A percentile compares a stretch with the other conserved stretches of the same genome.
Evolutionary conservation across 192 early-diverging fungal genomes (phyloP).

Genomic region (Coemansia aciculifera): DNA sequence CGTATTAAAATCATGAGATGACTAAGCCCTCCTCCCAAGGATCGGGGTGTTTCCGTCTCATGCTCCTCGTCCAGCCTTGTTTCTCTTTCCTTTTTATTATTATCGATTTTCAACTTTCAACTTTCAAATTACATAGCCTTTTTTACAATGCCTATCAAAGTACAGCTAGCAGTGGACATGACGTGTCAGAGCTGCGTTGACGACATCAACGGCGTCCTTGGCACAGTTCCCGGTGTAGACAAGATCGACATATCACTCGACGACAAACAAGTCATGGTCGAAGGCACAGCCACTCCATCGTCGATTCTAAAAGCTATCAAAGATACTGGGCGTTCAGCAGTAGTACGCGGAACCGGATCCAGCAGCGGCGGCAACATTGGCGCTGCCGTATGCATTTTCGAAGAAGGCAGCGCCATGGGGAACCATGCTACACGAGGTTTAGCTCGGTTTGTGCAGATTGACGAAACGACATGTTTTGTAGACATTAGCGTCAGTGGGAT

Average conservation of each 20-base stretch:
- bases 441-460: slow-evolving; percentile 80
- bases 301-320: slow-evolving; percentile 63
- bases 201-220: slow-evolving; percentile 63
- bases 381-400: slow-evolving; percentile 91
- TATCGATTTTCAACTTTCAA: neutral
- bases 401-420: slow-evolving; percentile 52
- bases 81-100: too few species aligned
- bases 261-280: slow-evolving; percentile 73
- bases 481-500: slow-evolving; percentile 78
- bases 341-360: slow-evolving; percentile 77
- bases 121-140: neutral
- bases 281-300: slow-evolving; percentile 60
- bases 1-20: neutral
- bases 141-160: slow-evolving; percentile 46
- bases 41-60: neutral
- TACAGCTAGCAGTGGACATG: slow-evolving; percentile 87
- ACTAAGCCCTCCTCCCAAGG: neutral
- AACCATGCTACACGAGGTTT: slow-evolving; percentile 57
- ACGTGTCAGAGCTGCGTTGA: slow-evolving; percentile 78
- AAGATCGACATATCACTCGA: slow-evolving; percentile 67
- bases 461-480: slow-evolving; percentile 67
- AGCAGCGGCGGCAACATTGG: slow-evolving; percentile 61
- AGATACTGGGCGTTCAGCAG: slow-evolving; percentile 69
- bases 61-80: neutral
- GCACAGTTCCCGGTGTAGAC: slow-evolving; percentile 58